These are phyloP conservation scores for Chytridium lagenaria DNA, from an alignment of 371 early-diverging fungal genomes.

Conservation along the genomic window DNA sequence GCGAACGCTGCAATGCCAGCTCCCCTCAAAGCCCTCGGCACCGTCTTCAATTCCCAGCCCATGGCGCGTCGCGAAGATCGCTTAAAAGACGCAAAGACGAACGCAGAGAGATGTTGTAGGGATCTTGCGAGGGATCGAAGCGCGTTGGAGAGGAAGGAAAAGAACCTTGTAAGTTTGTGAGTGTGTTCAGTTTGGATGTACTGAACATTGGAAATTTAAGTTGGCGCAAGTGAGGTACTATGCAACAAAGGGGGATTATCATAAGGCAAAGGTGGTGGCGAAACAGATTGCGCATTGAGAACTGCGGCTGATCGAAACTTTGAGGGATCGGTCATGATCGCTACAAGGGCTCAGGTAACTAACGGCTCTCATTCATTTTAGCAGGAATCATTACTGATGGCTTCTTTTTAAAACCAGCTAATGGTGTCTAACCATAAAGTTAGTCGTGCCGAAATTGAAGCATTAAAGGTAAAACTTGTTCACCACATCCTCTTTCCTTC, in stretches of 20 bases:
- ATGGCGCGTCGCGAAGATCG: conserved; percentile 46
- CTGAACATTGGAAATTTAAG: conserved; percentile 24
- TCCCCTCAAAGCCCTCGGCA: background rate
- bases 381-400: no score
- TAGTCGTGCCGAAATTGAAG: conserved; percentile 52
- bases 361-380: no score
- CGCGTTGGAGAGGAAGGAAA: conserved; percentile 52
- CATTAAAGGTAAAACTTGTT: conserved; percentile 42
- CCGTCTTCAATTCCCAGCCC: conserved; percentile 14
- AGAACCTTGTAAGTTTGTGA: conserved; percentile 42
- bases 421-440: conserved; percentile 51
- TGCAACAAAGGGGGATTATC: conserved; percentile 44
- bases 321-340: conserved; percentile 44
- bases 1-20: conserved; percentile 24
- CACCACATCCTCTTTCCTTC: no score
- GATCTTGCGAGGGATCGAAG: conserved; percentile 44
- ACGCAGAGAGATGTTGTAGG: conserved; percentile 41
- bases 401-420: no score
- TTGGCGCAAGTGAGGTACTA: conserved; percentile 38
- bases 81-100: conserved; percentile 41
- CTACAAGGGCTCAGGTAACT: conserved; percentile 48
- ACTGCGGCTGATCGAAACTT: conserved; percentile 49
- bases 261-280: conserved; percentile 52
- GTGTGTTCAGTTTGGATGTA: no score
- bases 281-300: conserved; percentile 46